Evolutionary conservation across 139 green algal species (phyloP).

Genomic region (Chlamydomonas sphaeroides): DNA sequence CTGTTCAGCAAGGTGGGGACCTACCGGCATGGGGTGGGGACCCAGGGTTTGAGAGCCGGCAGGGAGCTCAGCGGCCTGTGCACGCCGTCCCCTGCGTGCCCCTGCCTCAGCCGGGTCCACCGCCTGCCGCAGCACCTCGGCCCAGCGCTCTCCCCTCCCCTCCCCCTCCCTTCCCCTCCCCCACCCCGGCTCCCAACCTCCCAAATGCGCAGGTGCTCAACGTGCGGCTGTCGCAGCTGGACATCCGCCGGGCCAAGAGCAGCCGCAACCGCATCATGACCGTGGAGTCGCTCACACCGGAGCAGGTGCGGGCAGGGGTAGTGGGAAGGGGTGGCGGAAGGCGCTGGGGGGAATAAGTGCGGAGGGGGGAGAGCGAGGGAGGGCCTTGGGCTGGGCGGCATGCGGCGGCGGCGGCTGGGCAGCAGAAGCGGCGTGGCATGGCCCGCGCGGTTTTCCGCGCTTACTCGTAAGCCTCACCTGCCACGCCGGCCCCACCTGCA

Average conservation of each 20-base stretch:
- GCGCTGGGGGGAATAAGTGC: neutral
- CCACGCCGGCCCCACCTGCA: too few species aligned
- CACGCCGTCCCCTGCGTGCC: neutral
- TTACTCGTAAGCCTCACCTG: too few species aligned
- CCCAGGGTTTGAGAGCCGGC: neutral
- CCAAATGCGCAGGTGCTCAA: constrained; percentile 32
- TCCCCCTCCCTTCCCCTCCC: neutral
- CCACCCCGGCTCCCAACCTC: neutral
- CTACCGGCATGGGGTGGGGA: neutral
- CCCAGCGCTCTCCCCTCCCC: too few species aligned
- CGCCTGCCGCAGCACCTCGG: too few species aligned
- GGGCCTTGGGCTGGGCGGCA: too few species aligned
- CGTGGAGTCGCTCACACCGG: constrained; percentile 37
- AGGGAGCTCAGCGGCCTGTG: neutral
- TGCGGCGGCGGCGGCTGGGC: too few species aligned
- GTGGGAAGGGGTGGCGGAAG: neutral
- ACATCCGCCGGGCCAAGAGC: constrained; percentile 33
- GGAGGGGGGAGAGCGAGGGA: neutral
- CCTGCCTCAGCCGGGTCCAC: neutral
- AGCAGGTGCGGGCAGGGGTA: too few species aligned
- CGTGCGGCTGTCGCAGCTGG: constrained; percentile 47
- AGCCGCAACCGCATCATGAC: constrained; percentile 49
- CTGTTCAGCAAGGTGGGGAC: constrained; percentile 27
- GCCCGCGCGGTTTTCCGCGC: too few species aligned
- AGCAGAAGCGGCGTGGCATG: too few species aligned